Conservation (phyloP, 1,284 basidiomycete species). For the Cryptococcus maquisensis region DNA sequence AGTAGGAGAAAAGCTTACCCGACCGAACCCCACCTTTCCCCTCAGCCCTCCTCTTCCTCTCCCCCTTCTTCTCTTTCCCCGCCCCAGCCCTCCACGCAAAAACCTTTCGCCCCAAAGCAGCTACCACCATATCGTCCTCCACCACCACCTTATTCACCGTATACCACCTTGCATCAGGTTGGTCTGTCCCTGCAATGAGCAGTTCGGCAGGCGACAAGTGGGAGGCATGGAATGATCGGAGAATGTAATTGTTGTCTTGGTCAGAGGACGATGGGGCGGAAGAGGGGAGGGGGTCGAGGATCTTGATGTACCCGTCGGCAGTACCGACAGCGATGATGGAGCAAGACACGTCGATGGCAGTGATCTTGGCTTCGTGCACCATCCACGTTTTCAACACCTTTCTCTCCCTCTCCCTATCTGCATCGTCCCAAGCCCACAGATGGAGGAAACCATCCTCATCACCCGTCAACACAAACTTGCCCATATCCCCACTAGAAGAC, state of each 20-base stretch:
- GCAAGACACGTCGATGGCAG: constrained; percentile 34
- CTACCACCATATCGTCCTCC: constrained; percentile 44
- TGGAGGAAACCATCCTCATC: constrained; percentile 32
- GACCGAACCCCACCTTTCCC: constrained; percentile 24
- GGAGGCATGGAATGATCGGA: constrained; percentile 36
- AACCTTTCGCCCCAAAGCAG: constrained; percentile 39
- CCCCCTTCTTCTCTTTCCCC: constrained; percentile 31
- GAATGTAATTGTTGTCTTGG: neutral
- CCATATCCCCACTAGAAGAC: constrained; percentile 13
- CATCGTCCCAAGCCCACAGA: constrained; percentile 40
- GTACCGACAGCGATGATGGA: constrained; percentile 42
- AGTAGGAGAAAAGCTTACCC: constrained; percentile 18
- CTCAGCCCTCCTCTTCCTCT: constrained; percentile 19
- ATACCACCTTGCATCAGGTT: constrained; percentile 28
- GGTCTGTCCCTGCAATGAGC: constrained; percentile 26
- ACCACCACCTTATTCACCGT: constrained; percentile 44
- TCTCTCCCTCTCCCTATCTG: neutral
- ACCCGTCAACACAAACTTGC: constrained; percentile 36
- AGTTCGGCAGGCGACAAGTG: constrained; percentile 34
- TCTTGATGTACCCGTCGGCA: constrained; percentile 37
- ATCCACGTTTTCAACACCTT: constrained; percentile 33
- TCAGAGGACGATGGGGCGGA: constrained; percentile 7
- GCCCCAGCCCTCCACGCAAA: constrained; percentile 44
- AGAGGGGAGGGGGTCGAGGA: constrained; percentile 40
- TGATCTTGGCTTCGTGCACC: constrained; percentile 36